Base-by-base conservation (phyloP, 2,329 filamentous ascomycete species). In the Arachnopeziza araneosa region DNA sequence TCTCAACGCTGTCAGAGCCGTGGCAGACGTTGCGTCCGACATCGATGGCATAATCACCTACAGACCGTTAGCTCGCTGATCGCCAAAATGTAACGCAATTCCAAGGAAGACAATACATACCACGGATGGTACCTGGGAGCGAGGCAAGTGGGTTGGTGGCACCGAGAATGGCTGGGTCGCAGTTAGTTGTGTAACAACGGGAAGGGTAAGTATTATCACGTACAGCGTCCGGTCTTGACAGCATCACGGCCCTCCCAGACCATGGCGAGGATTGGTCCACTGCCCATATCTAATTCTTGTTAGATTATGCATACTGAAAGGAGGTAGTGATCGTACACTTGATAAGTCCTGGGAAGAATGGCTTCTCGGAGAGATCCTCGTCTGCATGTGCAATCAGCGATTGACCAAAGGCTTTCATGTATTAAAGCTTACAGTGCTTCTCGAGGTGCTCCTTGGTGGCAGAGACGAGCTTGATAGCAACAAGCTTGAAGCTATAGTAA, bases 1-100 rank as follows among this genome's bases (percentile, higher is more conserved):
- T 96, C 87, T 99, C 95, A 80, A 99, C 93, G 77, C 84, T 87
- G 86, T 99, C 95, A 79, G 92, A 97, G 77, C 95, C 95, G 88
- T 99, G 95, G 90, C 93, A 98, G 82, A 98, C 92, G 85, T 99
- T 99, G 79, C 93, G 91, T 81, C 95, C 95, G 76, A 92, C 88
- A 73, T 91, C 87, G 71, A 93, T 89, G 75, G 89, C 88, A 76
- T 78, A 92, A 82, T 93, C 57, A 44, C 36, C 36, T 54, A n/a
- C 21, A 22, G 24, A 17, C n/a, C n/a, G n/a, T 52, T 52, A 52
- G 50, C 2, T 12, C 9, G 9, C 12, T 44, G 36, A n/a, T 44
- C 36, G 6, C 6, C 26, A 30, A 30, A 30, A 5, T 4, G 9
- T 30, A 30, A 30, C 9, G 14, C 24, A 52, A 21, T 52, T 3